These are phyloP conservation scores for Discostella stelligera DNA, from an alignment of 352 stramenopile genomes.

Conservation along the genomic window DNA sequence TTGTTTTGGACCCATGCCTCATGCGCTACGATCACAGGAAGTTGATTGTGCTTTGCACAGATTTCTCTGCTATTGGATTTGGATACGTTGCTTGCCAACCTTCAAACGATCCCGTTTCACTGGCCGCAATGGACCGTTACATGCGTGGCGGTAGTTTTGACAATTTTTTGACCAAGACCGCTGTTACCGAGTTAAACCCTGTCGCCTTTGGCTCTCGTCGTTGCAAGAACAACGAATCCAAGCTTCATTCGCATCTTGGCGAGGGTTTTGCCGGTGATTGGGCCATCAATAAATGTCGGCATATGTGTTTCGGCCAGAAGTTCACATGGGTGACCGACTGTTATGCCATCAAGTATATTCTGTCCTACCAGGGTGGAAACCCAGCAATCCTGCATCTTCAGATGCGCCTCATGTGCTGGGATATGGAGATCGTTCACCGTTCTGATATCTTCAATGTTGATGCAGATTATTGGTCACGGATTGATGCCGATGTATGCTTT, in stretches of 20 bases:
- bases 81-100: constrained; percentile 5
- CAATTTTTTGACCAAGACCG: constrained; percentile 7
- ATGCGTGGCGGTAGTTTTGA: constrained; percentile 1
- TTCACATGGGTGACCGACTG: constrained; percentile 21
- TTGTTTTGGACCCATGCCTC: constrained; percentile 4
- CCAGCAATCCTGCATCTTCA: constrained; percentile 17
- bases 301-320: neutral
- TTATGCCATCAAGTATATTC: constrained; percentile 5
- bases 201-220: constrained; percentile 9
- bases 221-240: neutral
- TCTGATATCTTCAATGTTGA: neutral
- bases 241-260: constrained; percentile 9
- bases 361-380: constrained; percentile 24
- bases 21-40: neutral
- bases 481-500: neutral
- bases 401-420: constrained; percentile 26
- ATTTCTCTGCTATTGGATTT: constrained; percentile 3
- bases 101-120: neutral
- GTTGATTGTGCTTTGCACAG: neutral
- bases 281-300: constrained; percentile 11
- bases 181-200: neutral
- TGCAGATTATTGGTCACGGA: constrained; percentile 10
- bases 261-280: constrained; percentile 7
- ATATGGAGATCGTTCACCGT: constrained; percentile 10
- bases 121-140: neutral